These are phyloP conservation scores for Petunia secreta DNA, from an alignment of 257 asterid genomes.

Conservation along the genomic window DNA sequence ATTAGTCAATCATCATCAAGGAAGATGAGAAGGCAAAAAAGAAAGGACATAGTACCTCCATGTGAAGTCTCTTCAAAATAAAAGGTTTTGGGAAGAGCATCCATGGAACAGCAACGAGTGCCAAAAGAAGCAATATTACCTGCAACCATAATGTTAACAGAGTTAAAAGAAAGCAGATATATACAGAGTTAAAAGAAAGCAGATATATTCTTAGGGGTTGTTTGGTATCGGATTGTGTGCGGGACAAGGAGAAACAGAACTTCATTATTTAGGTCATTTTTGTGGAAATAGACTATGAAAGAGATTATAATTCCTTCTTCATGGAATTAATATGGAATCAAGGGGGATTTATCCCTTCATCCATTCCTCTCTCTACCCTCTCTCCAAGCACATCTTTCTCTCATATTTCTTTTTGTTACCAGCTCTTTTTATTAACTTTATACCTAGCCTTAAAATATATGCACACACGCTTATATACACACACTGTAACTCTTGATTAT, in stretches of 20 bases:
- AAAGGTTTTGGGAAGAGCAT: constrained; percentile 98
- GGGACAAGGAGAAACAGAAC: not conserved
- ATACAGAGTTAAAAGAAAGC: constrained; percentile 25
- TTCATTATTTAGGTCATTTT: too few relatives aligned
- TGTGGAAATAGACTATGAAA: not conserved
- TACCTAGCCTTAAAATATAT: not conserved
- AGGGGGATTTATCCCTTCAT: not conserved
- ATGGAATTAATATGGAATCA: not conserved
- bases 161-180: constrained; percentile 18
- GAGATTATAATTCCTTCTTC: not conserved
- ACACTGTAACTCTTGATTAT: not conserved
- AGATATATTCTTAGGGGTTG: constrained; percentile 17
- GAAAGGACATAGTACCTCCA: constrained; percentile 57
- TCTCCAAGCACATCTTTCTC: not conserved
- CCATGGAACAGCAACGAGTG: constrained; percentile 93
- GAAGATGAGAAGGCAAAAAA: constrained; percentile 6
- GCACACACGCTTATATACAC: not conserved
- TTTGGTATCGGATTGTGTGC: not conserved
- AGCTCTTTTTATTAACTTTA: not conserved
- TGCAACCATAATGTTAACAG: constrained; percentile 39
- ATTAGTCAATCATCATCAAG: not conserved
- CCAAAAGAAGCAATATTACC: constrained; percentile 76
- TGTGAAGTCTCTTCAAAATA: constrained; percentile 71
- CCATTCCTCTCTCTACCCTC: not conserved
- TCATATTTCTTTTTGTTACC: constrained; percentile 3